Evolutionary conservation across 139 green algal species (phyloP).

Genomic region (Tetradesmus obliquus): DNA sequence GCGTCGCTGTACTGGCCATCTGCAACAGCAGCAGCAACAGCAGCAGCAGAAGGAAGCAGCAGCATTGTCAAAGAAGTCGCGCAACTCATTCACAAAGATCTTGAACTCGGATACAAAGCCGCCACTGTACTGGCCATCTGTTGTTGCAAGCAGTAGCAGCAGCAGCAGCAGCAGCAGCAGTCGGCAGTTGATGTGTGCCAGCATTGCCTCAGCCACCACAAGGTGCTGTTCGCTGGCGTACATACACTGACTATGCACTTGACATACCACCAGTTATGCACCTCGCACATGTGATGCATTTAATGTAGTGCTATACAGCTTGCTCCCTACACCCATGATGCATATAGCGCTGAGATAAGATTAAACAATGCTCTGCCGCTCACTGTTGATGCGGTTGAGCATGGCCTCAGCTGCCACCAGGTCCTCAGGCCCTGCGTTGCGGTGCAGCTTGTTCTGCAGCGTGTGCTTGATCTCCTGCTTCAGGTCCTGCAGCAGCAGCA

Average conservation of each 20-base stretch:
- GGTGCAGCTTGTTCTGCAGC: constrained; percentile 99
- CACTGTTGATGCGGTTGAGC: constrained; percentile 79
- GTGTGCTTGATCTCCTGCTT: constrained; percentile 99
- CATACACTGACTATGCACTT: neutral
- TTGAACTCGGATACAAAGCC: neutral
- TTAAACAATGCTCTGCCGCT: neutral
- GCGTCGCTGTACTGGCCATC: constrained; percentile 75
- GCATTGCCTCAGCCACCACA: constrained; percentile 93
- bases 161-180: neutral
- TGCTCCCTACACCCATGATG: too few species aligned
- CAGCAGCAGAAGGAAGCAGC: neutral
- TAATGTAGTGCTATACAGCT: too few species aligned
- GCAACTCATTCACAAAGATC: constrained; percentile 77
- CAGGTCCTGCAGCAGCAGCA: constrained; percentile 66
- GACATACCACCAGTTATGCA: neutral
- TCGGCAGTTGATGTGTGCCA: constrained; percentile 72
- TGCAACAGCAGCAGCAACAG: neutral
- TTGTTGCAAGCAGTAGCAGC: neutral
- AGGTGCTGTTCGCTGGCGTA: constrained; percentile 80
- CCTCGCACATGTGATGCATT: too few species aligned
- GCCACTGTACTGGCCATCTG: neutral
- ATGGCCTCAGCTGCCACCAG: constrained; percentile 95
- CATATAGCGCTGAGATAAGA: too few species aligned
- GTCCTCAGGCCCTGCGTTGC: constrained; percentile 96
- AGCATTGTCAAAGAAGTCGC: constrained; percentile 97